Evolutionary conservation across 441 rosid species (phyloP), one percentile per base, ranked within the genome.

Genomic region (Daphne laureola): DNA sequence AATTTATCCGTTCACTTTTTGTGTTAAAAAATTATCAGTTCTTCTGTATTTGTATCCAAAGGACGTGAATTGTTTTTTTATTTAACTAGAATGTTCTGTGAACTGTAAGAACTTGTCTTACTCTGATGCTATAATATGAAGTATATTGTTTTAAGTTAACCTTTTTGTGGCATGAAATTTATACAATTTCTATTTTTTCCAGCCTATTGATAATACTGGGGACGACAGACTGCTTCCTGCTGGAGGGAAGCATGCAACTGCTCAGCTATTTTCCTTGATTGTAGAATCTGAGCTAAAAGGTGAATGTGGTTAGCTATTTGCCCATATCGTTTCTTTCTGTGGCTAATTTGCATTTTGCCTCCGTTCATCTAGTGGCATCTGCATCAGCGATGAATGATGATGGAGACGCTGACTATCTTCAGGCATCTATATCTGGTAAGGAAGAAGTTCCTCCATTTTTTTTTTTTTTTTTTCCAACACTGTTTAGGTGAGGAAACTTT

Each of bases 401-500:
- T 46, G 70, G 62, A 63, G 92, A 82, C 51, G 59, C 70, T 43
- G 83, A 76, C 73, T 80, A 78, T 69, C 73, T 77, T 67, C 86
- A 85, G 66, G 83, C 96, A 72, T 93, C 99, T 57, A 74, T 90
- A 61, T 80, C 96, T 73, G 90, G 98, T 92, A 82, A 68, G 55
- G 55, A 63, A 54, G 41, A 49, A 55, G 47, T 64, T 63, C 16
- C 65, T 16, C n/a, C n/a, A 23, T 44, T 40, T 14, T 50, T 57
- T 42, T 61, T 51, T 15, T 17, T 13, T 18, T 31, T 51, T 15
- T 17, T 13, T 18, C 21, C 38, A 14, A n/a, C 38, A 53, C 17
- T 54, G 17, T 43, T 49, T 57, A 5, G 38, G 38, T 31, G 38
- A 5, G 38, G 11, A 9, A 31, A 31, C 6, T 31, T 31, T 31